Evolutionary conservation across 129 eudicot genomes (phyloP), one percentile per base, ranked within the genome.

Genomic region (Artemisia argyi): DNA sequence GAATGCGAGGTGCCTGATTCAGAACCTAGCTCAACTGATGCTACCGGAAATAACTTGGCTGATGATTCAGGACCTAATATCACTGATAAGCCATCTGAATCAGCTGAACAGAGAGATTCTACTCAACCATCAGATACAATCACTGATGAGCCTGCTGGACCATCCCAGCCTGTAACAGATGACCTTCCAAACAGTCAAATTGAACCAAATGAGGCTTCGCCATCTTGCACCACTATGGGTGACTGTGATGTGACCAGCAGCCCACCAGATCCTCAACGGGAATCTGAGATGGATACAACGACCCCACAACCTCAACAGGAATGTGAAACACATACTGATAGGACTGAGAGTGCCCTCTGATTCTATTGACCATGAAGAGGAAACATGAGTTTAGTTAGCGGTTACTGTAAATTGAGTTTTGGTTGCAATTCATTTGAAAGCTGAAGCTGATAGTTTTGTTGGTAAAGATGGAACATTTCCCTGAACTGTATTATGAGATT

Each of bases 131-230:
- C 46, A 6, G 46, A 39, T 39, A 39, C 1, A 39, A 8, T 39
- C 46, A 10, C 2, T 19, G 24, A 56, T 3, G 26, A 9, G 32
- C 15, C 63, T 20, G 63, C 63, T 57, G 63, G 63, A 57, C 63
- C 63, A 57, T 57, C 63, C 26, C 30, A 57, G 32, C 32, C 63
- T 19, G 22, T 11, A 57, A 19, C 63, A 57, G 63, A 57, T 57
- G 63, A 54, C 2, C 60, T 39, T 11, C 46, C 46, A 39, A 8
- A 39, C 46, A 1, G 11, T 39, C 46, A 39, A 39, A 39, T 5
- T 57, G 46, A 39, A 7, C 11, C 46, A 39, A 39, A 39, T 39
- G 46, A 39, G 11, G 61, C 61, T 56, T 56, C 13, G 16, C 61
- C 61, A n/a, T 18, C 10, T 39, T 39, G 46, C 28, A 8, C 11